Base-by-base conservation (phyloP, 768 basidiomycete species). In the Boletus insuetus region DNA sequence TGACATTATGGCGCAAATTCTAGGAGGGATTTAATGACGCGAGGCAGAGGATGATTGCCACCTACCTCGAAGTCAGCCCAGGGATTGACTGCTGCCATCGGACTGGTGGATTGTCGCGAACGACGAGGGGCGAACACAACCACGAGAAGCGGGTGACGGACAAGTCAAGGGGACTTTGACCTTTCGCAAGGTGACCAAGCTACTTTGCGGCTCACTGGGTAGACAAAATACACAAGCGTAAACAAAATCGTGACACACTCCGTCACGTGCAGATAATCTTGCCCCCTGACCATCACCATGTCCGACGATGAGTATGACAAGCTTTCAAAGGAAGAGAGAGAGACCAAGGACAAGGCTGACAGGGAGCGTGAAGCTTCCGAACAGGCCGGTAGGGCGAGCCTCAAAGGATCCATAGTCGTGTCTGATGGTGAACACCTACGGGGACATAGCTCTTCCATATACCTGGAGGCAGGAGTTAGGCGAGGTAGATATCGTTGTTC, bases 401-500 rank as follows among this genome's bases (percentile, higher is more conserved):
- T 55, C 56, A 54, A 13, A 24, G 31, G 13, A 44, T 31, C 58
- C 55, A 47, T 60, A 60, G 61, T 20, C 50, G 53, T 54, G 52
- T 56, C 64, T 61, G 58, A 66, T 58, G 58, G 53, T 44, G 53
- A 51, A 29, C 31, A 53, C 38, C 49, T 32, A 49, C n/a, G 35
- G 50, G 52, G 63, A 44, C 51, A 3, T 44, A 94, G 92, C 85
- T 17, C 77, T 99, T 58, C 97, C 97, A 6, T 98, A 96, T 72
- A 76, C 72, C 51, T 99, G 97, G 97, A 85, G 74, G 45, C 97
- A 99, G 68, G 85, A 94, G 63, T 79, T 99, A 8, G 84, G 82
- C 14, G 94, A 97, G 51, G 82, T 97, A 20, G 91, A 96, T 58
- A 74, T 99, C 49, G 76, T 80, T 13, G 76, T 98, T 11, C 87